Percentiles rank a stretch among this genome's conserved stretches.
Evolutionary conservation across 1,139 yeast genomes (phyloP).

Genomic region (Saccharomyces hybrid): DNA sequence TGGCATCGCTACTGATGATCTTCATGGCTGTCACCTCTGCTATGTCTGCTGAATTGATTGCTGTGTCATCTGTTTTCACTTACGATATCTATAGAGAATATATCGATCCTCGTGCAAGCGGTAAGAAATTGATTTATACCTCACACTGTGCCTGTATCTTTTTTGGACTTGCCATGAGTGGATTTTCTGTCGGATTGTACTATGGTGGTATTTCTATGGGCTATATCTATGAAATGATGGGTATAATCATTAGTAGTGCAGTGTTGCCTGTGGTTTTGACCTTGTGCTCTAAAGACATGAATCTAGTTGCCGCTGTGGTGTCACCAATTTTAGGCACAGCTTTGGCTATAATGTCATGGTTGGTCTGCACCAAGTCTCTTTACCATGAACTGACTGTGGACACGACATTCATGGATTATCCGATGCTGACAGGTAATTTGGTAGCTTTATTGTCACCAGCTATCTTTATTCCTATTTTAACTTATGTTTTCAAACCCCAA

Average conservation of each 20-base stretch:
- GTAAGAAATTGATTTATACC: slow-evolving; percentile 57
- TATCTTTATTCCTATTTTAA: slow-evolving; percentile 57
- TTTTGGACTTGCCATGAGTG: slow-evolving; percentile 69
- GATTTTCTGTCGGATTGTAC: slow-evolving; percentile 70
- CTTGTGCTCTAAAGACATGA: slow-evolving; percentile 60
- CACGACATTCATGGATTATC: slow-evolving; percentile 66
- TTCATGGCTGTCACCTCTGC: slow-evolving; percentile 81
- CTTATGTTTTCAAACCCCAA: slow-evolving; percentile 57
- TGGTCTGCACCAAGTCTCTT: slow-evolving; percentile 48
- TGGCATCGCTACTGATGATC: slow-evolving; percentile 65
- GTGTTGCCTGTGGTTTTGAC: slow-evolving; percentile 72
- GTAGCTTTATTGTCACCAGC: slow-evolving; percentile 75
- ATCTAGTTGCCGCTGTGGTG: slow-evolving; percentile 48
- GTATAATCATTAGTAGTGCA: slow-evolving; percentile 77
- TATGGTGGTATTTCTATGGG: slow-evolving; percentile 85
- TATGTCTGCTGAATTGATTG: slow-evolving; percentile 80
- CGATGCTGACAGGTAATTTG: slow-evolving; percentile 81
- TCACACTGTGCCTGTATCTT: slow-evolving; percentile 60
- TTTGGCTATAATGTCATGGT: slow-evolving; percentile 60
- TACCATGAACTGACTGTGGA: slow-evolving; percentile 49
- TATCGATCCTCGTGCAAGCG: slow-evolving; percentile 67
- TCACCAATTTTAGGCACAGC: slow-evolving; percentile 58
- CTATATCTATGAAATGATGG: slow-evolving; percentile 78
- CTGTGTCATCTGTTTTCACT: slow-evolving; percentile 76
- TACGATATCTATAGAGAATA: slow-evolving; percentile 79